These are phyloP conservation scores for Leishmania major DNA, from an alignment of 208 protist genomes.

Conservation along the genomic window DNA sequence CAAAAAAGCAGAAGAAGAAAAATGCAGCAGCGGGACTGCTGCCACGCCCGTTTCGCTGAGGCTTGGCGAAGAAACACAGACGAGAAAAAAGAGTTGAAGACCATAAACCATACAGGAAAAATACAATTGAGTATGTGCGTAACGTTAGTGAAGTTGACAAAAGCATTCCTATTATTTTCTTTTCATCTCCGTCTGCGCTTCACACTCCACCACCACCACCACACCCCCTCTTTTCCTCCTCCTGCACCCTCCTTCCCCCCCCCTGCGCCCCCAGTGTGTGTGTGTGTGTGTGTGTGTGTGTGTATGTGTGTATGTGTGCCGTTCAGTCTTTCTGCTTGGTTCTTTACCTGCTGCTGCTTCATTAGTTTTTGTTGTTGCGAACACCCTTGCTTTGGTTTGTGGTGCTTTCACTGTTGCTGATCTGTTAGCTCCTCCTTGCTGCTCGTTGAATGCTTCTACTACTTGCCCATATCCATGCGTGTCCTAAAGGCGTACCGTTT, in stretches of 20 bases:
- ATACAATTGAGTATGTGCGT: neutral
- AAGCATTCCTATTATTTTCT: neutral
- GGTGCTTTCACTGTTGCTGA: neutral
- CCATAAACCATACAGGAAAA: neutral
- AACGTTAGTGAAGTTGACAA: neutral
- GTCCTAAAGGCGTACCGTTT: neutral
- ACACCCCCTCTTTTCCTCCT: neutral
- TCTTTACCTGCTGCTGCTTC: neutral
- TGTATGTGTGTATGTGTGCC: neutral
- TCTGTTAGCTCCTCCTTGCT: neutral
- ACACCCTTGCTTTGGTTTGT: neutral
- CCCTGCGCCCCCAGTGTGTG: neutral
- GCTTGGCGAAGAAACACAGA: neutral
- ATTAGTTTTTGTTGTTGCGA: neutral
- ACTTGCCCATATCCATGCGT: neutral
- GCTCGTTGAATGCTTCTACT: conserved; percentile 1
- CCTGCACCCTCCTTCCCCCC: neutral
- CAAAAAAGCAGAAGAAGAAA: neutral
- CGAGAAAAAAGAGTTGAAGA: neutral
- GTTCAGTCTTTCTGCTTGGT: neutral
- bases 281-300: neutral
- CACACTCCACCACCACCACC: neutral
- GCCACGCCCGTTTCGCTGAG: neutral
- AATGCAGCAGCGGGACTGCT: neutral
- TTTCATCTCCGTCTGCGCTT: neutral